Conservation (phyloP, 345 rosid genomes). For the Syzygium oleosum region DNA sequence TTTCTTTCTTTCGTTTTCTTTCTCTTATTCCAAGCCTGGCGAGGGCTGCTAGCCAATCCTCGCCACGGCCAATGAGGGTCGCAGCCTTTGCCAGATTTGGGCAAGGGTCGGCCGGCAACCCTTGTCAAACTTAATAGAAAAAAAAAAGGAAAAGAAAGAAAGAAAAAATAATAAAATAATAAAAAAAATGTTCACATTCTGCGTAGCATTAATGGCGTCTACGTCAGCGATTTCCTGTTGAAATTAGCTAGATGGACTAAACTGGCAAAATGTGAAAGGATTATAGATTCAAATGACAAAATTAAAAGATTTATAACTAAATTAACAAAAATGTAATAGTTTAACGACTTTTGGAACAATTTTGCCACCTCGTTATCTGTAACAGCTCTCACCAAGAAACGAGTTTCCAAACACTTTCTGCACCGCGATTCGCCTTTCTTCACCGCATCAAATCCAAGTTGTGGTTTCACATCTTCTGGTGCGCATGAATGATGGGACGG, state of each 20-base stretch:
- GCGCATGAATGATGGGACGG: background rate
- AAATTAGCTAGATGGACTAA: rapidly evolving
- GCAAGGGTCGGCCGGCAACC: too few relatives aligned
- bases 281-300: too few relatives aligned
- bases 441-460: background rate
- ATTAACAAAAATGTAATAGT: rapidly evolving
- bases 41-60: too few relatives aligned
- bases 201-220: too few relatives aligned
- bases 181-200: too few relatives aligned
- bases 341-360: background rate
- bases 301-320: too few relatives aligned
- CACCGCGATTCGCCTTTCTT: background rate
- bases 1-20: background rate
- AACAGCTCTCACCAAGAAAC: background rate
- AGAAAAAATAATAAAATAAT: too few relatives aligned
- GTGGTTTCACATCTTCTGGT: background rate
- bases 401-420: background rate
- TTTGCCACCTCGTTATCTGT: background rate
- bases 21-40: background rate
- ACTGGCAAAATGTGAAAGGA: too few relatives aligned
- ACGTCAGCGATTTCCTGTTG: background rate
- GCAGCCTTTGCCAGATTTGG: background rate
- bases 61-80: too few relatives aligned
- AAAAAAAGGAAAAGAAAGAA: background rate
- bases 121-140: too few relatives aligned